phyloP scores from a whole-genome alignment of 2,329 filamentous ascomycete species.

The Arthroderma sp. region DNA sequence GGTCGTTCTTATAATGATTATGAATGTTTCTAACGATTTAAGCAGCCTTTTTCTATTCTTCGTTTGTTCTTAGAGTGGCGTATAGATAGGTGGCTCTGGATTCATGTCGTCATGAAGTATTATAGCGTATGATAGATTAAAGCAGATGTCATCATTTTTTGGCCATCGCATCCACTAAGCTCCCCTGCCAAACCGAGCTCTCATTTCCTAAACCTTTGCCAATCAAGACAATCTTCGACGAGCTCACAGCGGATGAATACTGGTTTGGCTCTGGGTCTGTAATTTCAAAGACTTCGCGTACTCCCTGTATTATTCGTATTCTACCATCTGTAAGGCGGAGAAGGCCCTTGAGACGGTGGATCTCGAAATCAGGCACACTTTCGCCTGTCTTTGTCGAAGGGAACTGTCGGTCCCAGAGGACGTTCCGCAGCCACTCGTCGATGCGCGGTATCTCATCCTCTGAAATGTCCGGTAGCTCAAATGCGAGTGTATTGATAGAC shows the following conservation, averaged over 20 bases:
- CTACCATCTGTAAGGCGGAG: constrained; percentile 51
- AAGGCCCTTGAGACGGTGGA: constrained; percentile 79
- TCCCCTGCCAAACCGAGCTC: constrained; percentile 22
- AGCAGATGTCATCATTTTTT: too few species aligned
- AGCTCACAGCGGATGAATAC: constrained; percentile 12
- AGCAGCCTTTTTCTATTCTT: too few species aligned
- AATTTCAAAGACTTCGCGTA: constrained; percentile 87
- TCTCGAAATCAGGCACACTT: constrained; percentile 47
- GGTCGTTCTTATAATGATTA: too few species aligned
- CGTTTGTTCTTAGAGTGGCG: too few species aligned
- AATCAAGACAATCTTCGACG: constrained; percentile 36
- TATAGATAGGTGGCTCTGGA: too few species aligned
- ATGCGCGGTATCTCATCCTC: constrained; percentile 47
- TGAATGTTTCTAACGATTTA: too few species aligned
- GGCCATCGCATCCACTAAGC: constrained; percentile 12
- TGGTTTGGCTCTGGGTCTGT: constrained; percentile 41
- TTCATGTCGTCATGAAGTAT: too few species aligned
- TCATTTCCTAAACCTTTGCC: constrained; percentile 28
- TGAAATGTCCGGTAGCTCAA: constrained; percentile 51
- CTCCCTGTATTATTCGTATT: constrained; percentile 68
- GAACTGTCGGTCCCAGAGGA: constrained; percentile 60
- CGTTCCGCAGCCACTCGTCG: constrained; percentile 67
- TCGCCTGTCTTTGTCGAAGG: constrained; percentile 9
- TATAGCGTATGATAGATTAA: too few species aligned
- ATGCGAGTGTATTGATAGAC: constrained; percentile 72